Evolutionary conservation across 2,329 filamentous ascomycete genomes (phyloP).

Genomic region (Paraconiothyrium sp.): DNA sequence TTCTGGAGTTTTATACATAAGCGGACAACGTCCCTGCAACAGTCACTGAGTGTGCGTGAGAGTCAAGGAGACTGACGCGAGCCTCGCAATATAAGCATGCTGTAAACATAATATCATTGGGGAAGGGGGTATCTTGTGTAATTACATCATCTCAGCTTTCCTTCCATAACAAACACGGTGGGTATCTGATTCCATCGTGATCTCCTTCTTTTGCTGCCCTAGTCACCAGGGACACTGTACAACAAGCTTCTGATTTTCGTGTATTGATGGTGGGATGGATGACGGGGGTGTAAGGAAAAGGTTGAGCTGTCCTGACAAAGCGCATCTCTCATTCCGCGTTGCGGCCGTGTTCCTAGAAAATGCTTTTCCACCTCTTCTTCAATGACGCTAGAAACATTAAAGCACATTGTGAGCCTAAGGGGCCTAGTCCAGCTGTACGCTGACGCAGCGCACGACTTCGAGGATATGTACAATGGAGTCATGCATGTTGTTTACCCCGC

Average conservation of each 20-base stretch:
- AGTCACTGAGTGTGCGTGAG: too few species aligned
- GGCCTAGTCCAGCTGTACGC: background rate
- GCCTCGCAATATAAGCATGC: background rate
- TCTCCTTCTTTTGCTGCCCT: background rate
- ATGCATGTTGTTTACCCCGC: conserved; percentile 12
- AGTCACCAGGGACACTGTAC: background rate
- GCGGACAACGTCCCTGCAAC: too few species aligned
- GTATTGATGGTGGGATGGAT: background rate
- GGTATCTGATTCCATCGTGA: background rate
- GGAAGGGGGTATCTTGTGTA: conserved; percentile 44
- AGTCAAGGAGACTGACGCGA: too few species aligned
- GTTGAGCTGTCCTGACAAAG: conserved; percentile 1
- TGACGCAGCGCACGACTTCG: conserved; percentile 14
- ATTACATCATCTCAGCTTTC: conserved; percentile 19
- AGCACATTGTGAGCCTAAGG: background rate
- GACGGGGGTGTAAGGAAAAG: conserved; percentile 9
- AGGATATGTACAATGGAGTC: conserved; percentile 23
- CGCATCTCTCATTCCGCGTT: conserved; percentile 1
- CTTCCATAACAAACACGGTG: conserved; percentile 19
- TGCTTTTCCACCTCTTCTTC: conserved; percentile 5
- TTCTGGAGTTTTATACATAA: too few species aligned
- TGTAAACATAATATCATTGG: conserved; percentile 28
- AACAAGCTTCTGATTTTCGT: background rate
- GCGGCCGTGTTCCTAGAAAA: background rate
- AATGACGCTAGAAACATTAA: background rate